These are phyloP conservation scores for Lomentospora prolificans DNA, from an alignment of 2,329 filamentous ascomycete species.

Conservation along the genomic window DNA sequence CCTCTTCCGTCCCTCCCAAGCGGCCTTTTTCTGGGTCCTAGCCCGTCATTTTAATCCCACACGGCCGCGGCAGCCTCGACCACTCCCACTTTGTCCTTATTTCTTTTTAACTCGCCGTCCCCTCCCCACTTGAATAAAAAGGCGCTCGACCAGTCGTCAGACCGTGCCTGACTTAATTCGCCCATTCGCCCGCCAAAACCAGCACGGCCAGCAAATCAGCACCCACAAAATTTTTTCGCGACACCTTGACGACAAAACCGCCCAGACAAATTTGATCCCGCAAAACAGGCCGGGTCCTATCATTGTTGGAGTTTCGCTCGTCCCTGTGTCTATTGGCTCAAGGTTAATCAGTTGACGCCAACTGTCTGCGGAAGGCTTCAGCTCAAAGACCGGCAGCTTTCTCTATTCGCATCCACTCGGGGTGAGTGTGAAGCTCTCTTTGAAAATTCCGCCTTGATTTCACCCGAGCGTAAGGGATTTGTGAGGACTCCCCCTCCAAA, in stretches of 20 bases:
- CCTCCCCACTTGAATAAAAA: slow-evolving; percentile 2
- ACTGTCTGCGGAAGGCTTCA: slow-evolving; percentile 5
- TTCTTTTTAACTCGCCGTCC: not conserved
- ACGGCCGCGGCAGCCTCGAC: slow-evolving; percentile 4
- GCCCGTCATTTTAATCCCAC: slow-evolving; percentile 8
- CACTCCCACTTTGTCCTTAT: not conserved
- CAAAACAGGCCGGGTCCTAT: slow-evolving; percentile 4
- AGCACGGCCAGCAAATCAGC: slow-evolving; percentile 7
- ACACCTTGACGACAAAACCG: slow-evolving; percentile 2
- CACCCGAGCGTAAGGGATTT: not conserved
- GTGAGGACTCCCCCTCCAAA: not conserved
- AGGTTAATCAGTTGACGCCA: slow-evolving; percentile 6
- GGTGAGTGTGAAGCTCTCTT: not conserved
- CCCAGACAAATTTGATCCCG: slow-evolving; percentile 6
- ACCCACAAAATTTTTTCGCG: slow-evolving; percentile 7
- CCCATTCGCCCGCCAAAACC: slow-evolving; percentile 6
- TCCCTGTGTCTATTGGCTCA: not conserved
- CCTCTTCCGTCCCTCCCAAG: not conserved
- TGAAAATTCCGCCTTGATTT: not conserved
- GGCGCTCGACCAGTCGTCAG: not conserved
- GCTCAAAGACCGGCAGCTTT: not conserved
- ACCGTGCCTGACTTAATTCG: slow-evolving; percentile 3
- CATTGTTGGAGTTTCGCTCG: not conserved
- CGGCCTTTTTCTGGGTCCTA: slow-evolving; percentile 7
- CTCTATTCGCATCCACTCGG: not conserved